These are phyloP conservation scores for Kandelia obovata DNA, from an alignment of 345 rosid species.

Conservation along the genomic window DNA sequence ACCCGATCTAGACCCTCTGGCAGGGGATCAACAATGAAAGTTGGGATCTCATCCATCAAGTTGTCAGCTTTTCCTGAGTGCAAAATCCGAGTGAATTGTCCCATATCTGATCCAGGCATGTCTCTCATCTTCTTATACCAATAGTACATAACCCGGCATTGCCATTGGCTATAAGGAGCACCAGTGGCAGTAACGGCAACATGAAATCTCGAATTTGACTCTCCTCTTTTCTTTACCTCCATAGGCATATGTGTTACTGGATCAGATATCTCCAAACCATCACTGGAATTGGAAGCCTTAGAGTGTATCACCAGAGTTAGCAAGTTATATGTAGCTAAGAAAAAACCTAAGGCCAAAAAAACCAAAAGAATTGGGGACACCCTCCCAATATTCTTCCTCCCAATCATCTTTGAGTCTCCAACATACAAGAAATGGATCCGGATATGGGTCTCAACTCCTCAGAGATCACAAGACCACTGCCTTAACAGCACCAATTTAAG, in stretches of 20 bases:
- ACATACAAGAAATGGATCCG: not conserved
- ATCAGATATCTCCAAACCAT: slow-evolving; percentile 44
- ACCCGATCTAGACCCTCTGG: slow-evolving; percentile 87
- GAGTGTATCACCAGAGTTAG: slow-evolving; percentile 40
- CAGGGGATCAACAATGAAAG: slow-evolving; percentile 87
- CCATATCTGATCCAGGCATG: slow-evolving; percentile 87
- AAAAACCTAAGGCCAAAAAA: slow-evolving; percentile 60
- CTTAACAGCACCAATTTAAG: slow-evolving; percentile 13
- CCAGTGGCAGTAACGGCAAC: slow-evolving; percentile 91
- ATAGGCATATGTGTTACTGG: slow-evolving; percentile 70
- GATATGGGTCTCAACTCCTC: slow-evolving; percentile 2
- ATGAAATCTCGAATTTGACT: slow-evolving; percentile 48
- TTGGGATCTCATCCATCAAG: slow-evolving; percentile 92
- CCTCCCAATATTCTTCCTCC: slow-evolving; percentile 47
- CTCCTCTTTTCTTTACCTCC: slow-evolving; percentile 36
- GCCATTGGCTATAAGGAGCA: slow-evolving; percentile 89
- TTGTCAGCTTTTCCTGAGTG: slow-evolving; percentile 84
- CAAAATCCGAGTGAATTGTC: slow-evolving; percentile 85
- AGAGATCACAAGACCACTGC: slow-evolving; percentile 13
- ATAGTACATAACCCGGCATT: slow-evolving; percentile 92
- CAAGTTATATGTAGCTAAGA: slow-evolving; percentile 76
- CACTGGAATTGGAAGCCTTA: slow-evolving; percentile 24
- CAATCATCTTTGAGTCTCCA: slow-evolving; percentile 29
- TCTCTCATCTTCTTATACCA: slow-evolving; percentile 83
- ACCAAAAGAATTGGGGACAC: slow-evolving; percentile 57